Percentiles rank a stretch among this genome's conserved stretches.
These are phyloP conservation scores for Spathaspora girioi DNA, from an alignment of 805 yeast species.

Conservation along the genomic window DNA sequence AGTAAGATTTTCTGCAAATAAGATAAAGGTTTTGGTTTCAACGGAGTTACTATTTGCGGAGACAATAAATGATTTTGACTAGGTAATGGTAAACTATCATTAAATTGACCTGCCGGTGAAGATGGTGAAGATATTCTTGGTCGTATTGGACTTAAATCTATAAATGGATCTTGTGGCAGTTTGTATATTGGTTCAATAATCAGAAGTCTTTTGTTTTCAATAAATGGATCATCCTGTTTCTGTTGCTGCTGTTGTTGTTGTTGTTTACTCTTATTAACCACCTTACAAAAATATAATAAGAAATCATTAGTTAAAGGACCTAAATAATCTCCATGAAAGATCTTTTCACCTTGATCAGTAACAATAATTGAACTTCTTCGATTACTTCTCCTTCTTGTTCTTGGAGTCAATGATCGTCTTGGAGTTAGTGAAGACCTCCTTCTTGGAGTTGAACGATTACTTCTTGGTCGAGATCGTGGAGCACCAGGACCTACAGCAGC, in stretches of 20 bases:
- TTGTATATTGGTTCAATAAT: no score
- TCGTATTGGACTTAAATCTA: not conserved
- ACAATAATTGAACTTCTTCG: not conserved
- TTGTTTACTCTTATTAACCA: slow-evolving; percentile 10
- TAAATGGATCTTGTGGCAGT: no score
- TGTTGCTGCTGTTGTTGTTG: not conserved
- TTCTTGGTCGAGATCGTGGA: not conserved
- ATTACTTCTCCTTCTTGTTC: not conserved
- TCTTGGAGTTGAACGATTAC: not conserved
- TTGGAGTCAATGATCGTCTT: not conserved
- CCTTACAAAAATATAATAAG: slow-evolving; percentile 30
- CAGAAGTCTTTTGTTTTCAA: slow-evolving; percentile 5
- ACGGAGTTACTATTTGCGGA: not conserved
- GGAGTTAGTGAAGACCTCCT: not conserved
- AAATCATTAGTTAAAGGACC: slow-evolving; percentile 39
- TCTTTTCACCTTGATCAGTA: slow-evolving; percentile 18
- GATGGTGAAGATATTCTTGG: not conserved
- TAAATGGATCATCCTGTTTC: not conserved
- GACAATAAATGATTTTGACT: not conserved
- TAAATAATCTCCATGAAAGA: slow-evolving; percentile 26
- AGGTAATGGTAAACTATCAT: slow-evolving; percentile 29
- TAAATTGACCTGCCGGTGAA: slow-evolving; percentile 8
- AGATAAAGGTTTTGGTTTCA: slow-evolving; percentile 13
- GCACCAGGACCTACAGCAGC: no score
- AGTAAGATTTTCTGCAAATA: slow-evolving; percentile 31